A percentile compares a stretch with the other conserved stretches of the same genome.
Conservation (phyloP, 2,329 filamentous ascomycete genomes). For the Fusarium falciforme region DNA sequence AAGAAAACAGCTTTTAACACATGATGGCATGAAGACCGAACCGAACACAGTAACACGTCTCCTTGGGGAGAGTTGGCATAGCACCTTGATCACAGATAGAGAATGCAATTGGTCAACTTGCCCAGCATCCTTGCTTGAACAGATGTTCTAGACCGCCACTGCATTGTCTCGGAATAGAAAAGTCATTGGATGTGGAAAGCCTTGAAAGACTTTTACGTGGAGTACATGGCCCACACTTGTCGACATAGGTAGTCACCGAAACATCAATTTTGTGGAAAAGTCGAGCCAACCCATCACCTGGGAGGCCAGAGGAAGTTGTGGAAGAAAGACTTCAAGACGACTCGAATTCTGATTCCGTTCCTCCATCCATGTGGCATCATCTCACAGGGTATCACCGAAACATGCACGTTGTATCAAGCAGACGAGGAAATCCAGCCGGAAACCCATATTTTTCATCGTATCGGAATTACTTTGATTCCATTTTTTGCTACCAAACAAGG, state of each 20-base stretch:
- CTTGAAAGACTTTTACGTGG: not conserved
- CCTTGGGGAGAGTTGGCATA: not conserved
- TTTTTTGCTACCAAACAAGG: slow-evolving; percentile 46
- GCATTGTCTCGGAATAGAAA: not conserved
- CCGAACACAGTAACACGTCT: not conserved
- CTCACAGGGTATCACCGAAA: not conserved
- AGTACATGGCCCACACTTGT: not conserved
- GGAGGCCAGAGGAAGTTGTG: not conserved
- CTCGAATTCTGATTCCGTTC: not conserved
- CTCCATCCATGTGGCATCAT: not conserved
- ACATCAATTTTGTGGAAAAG: not conserved
- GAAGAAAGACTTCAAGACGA: not conserved
- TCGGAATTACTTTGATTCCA: slow-evolving; percentile 48
- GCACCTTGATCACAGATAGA: not conserved
- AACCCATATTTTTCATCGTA: slow-evolving; percentile 43
- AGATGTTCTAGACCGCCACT: not conserved
- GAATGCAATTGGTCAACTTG: not conserved
- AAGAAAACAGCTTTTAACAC: not conserved
- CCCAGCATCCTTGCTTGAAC: not conserved
- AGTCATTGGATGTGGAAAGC: not conserved
- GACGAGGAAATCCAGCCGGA: slow-evolving; percentile 22
- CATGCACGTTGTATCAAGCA: slow-evolving; percentile 1
- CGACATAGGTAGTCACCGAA: not conserved
- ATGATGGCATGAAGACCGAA: not conserved
- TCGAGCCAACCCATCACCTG: not conserved